Base-by-base conservation (phyloP, 768 basidiomycete genomes). In the Gloeophyllum trabeum region DNA sequence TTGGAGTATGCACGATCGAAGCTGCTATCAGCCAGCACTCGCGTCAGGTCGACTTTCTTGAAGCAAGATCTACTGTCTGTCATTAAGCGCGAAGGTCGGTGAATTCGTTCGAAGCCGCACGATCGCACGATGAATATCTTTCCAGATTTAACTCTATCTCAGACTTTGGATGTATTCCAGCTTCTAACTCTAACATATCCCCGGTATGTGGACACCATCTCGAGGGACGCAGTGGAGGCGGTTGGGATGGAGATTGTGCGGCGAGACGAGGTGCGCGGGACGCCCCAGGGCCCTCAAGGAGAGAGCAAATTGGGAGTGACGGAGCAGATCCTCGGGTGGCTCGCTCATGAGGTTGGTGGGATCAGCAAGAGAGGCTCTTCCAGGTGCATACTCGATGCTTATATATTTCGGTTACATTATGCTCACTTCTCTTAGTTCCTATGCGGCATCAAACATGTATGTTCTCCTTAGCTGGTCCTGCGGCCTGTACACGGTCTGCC, bases 251-350 rank as follows among this genome's bases (percentile, higher is more conserved):
- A 75, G 37, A 51, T 91, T 42, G 72, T 87, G 16, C 62, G 64
- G 20, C 73, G 73, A 26, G 84, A 89, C 49, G 75, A 79, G 45
- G 45, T 64, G n/a, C 62, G 68, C 6, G 72, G 65, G 6, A 59
- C 60, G 5, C 52, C 60, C 12, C 56, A 64, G 19, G 71, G 61
- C 12, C 52, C 63, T 19, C 51, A 51, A 6, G 64, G 63, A 22
- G 69, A 70, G 45, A 60, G 56, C 16, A 75, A 69, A 48, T 54
- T 78, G 13, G 81, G 81, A 24, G 70, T 85, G 3, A 58, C 74
- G 16, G 81, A 87, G 51, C 73, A 81, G 51, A 71, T 91, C 13
- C 58, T 89, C 25, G 83, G 73, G 34, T 93, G 88, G 87, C 62
- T 88, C 5, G 67, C 73, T 4, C 67, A 68, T 35, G 87, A 94